A percentile compares a stretch with the other conserved stretches of the same genome.
These are phyloP conservation scores for Zalaria sp. DNA, from an alignment of 2,329 filamentous ascomycete genomes.

Conservation along the genomic window DNA sequence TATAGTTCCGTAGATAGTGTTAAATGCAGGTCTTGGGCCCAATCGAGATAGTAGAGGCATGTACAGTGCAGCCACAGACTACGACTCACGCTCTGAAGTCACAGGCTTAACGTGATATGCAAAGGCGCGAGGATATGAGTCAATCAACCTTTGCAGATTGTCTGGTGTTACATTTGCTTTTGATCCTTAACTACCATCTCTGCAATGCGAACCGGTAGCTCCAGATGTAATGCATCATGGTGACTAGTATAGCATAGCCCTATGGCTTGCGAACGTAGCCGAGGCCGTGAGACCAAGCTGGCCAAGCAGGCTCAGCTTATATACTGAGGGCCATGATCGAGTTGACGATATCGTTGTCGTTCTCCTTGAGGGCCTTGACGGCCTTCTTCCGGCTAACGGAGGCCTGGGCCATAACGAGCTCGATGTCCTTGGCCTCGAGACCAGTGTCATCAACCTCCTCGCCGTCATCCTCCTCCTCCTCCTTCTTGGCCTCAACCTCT, in stretches of 20 bases:
- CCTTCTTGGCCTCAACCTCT: conserved; percentile 47
- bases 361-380: conserved; percentile 96
- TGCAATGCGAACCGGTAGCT: no score
- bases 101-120: no score
- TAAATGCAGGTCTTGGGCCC: no score
- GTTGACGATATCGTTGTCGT: conserved; percentile 99
- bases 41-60: no score
- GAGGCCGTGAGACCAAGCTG: no score
- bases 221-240: no score
- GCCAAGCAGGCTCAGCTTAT: conserved; percentile 16
- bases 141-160: neutral
- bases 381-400: conserved; percentile 96
- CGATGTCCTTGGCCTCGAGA: conserved; percentile 97
- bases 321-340: conserved; percentile 89
- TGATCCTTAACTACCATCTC: neutral
- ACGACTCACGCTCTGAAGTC: no score
- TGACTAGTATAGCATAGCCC: no score
- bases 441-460: conserved; percentile 93
- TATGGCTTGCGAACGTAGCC: no score
- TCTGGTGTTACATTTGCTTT: neutral
- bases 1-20: no score
- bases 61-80: no score
- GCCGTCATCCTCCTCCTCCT: conserved; percentile 75
- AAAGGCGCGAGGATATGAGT: no score
- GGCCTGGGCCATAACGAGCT: conserved; percentile 97